These are phyloP conservation scores for Acanthamoeba quina DNA, from an alignment of 208 protist genomes.

Conservation along the genomic window DNA sequence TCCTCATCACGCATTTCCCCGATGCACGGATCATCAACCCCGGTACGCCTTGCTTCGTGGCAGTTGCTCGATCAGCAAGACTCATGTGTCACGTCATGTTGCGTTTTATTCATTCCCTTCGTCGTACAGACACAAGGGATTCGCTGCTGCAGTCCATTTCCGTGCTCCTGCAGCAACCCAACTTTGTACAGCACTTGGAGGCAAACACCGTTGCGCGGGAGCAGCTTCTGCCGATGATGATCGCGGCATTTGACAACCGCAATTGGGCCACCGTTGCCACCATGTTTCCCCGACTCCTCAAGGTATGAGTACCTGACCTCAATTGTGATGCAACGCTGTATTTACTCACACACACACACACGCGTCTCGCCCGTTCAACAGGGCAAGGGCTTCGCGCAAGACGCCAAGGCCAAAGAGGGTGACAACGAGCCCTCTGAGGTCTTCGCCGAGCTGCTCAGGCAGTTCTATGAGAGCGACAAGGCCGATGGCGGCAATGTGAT, in stretches of 20 bases:
- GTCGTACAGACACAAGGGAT: constrained; percentile 27
- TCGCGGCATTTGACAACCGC: constrained; percentile 70
- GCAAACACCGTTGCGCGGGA: not conserved
- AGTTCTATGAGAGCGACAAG: constrained; percentile 40
- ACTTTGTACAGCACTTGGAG: constrained; percentile 63
- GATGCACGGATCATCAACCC: constrained; percentile 71
- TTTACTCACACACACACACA: not conserved
- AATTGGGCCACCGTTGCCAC: constrained; percentile 66
- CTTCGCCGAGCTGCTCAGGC: not conserved
- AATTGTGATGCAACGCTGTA: not conserved
- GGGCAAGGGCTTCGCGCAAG: constrained; percentile 69
- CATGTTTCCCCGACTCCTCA: constrained; percentile 63
- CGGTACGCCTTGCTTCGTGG: not conserved
- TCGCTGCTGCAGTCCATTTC: constrained; percentile 71
- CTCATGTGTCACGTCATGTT: not conserved
- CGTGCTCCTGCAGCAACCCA: constrained; percentile 66
- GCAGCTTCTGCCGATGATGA: constrained; percentile 36
- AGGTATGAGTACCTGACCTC: not conserved
- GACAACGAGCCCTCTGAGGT: not conserved
- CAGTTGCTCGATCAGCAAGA: not conserved
- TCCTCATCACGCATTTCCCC: constrained; percentile 56
- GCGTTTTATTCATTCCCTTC: not conserved
- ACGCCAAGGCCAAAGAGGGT: not conserved
- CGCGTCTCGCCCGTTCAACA: not conserved
- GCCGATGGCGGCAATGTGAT: not conserved